Evolutionary conservation across 306 rosid genomes (phyloP), one percentile per base, ranked within the genome.

Genomic region (Vigna reflexopilosa): DNA sequence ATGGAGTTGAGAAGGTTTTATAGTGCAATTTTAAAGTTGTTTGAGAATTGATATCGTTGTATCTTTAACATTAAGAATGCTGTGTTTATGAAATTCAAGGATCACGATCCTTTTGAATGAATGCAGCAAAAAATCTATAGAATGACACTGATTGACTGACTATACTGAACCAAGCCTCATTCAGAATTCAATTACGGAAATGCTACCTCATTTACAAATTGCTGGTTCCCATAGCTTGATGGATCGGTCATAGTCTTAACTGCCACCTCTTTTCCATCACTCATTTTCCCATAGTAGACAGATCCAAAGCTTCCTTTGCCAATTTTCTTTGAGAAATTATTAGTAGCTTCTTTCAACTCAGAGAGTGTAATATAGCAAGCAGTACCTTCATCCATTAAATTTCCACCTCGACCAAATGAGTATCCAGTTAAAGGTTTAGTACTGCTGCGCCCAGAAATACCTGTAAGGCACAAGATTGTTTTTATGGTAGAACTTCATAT

Each of bases 271-370:
- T 96, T 96, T 68, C 94, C 98, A n/a, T 95, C 98, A 81, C 49
- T 86, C 99, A 93, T 96, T 81, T 86, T 96, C 67, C 99, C 98
- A 78, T 96, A 89, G 79, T 86, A 93, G 76, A 96, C 99, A 56
- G 91, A 90, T 67, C 99, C 99, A 81, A 96, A 96, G 89, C 99
- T 96, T 79, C 99, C 99, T 81, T 81, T 86, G 66, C 99, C 98
- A 58, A 93, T 88, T 84, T 93, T 93, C 88, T 85, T 91, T 8
- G 89, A 80, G 71, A 88, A 93, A 49, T 84, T 84, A 77, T 86
- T 76, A 1, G 99, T 96, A 57, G 97, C 99, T 82, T 84, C 96
- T 85, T 80, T 93, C 75, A 96, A 90, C 62, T 90, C 91, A 14
- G 96, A 77, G 61, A 96, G 90, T 2, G 89, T 42, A 26, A 91